Conservation (phyloP, 352 stramenopile genomes). For the Thraustotheca clavata region DNA sequence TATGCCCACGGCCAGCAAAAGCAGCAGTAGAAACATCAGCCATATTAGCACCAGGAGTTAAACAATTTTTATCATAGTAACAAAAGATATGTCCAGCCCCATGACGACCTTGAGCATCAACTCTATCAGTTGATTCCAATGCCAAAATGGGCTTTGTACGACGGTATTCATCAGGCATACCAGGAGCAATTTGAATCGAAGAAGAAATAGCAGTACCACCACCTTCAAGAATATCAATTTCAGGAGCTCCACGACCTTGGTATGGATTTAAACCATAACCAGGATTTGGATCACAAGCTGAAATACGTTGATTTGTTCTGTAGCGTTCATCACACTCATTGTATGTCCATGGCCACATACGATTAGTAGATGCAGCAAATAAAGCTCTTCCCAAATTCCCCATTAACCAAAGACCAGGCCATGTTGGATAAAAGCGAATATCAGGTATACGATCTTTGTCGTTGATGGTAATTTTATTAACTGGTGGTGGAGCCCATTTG, state of each 20-base stretch:
- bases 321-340: conserved; percentile 64
- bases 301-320: conserved; percentile 34
- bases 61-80: conserved; percentile 34
- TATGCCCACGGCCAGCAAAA: conserved; percentile 28
- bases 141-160: conserved; percentile 29
- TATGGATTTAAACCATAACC: conserved; percentile 86
- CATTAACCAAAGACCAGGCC: conserved; percentile 93
- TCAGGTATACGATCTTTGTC: conserved; percentile 28
- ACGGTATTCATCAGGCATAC: conserved; percentile 51
- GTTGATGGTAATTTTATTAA: conserved; percentile 17
- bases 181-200: conserved; percentile 81
- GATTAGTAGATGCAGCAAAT: conserved; percentile 87
- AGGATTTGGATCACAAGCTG: conserved; percentile 82
- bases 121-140: background rate
- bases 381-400: conserved; percentile 92
- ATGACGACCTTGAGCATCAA: background rate
- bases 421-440: conserved; percentile 63
- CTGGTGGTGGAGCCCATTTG: conserved; percentile 54
- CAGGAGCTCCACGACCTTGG: conserved; percentile 81
- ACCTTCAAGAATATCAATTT: conserved; percentile 93
- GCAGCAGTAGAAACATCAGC: conserved; percentile 27
- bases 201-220: conserved; percentile 57
- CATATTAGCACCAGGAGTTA: conserved; percentile 34
- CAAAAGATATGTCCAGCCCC: conserved; percentile 20
- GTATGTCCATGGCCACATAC: conserved; percentile 94